Evolutionary conservation across 257 asterid genomes (phyloP).

Genomic region (Prunella vulgaris): DNA sequence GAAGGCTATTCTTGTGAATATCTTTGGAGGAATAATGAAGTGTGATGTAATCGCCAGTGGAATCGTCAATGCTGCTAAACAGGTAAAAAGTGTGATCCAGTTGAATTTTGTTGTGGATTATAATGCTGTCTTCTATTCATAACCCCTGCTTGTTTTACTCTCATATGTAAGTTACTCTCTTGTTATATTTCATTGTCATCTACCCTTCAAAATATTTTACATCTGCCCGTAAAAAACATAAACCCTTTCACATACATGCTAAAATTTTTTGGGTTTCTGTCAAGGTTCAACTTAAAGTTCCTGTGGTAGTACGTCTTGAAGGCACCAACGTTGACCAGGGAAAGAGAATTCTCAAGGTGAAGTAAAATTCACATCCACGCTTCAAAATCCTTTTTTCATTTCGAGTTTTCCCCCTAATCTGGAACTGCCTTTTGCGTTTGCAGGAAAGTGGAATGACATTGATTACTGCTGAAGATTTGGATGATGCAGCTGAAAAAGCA

Average conservation of each 20-base stretch:
- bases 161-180: no score
- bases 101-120: neutral
- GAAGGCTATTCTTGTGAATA: conserved; percentile 94
- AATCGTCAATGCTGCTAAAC: conserved; percentile 96
- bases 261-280: conserved; percentile 16
- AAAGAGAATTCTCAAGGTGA: conserved; percentile 90
- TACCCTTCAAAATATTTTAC: no score
- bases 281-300: conserved; percentile 90
- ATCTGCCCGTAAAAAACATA: no score
- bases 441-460: conserved; percentile 92
- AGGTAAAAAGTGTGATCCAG: conserved; percentile 34
- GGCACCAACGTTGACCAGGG: conserved; percentile 98
- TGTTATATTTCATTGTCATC: no score
- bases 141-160: neutral
- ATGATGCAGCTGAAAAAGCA: conserved; percentile 92
- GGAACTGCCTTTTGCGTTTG: neutral
- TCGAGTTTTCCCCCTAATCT: neutral
- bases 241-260: neutral
- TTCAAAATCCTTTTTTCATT: neutral
- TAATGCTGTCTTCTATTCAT: neutral
- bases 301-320: conserved; percentile 93
- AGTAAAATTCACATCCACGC: neutral
- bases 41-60: conserved; percentile 98
- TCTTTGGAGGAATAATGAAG: conserved; percentile 99
- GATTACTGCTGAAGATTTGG: conserved; percentile 92